Percentiles rank a stretch among this genome's conserved stretches.
phyloP scores from a whole-genome alignment of 2,329 filamentous ascomycete genomes.

The Stenocarpella maydis region DNA sequence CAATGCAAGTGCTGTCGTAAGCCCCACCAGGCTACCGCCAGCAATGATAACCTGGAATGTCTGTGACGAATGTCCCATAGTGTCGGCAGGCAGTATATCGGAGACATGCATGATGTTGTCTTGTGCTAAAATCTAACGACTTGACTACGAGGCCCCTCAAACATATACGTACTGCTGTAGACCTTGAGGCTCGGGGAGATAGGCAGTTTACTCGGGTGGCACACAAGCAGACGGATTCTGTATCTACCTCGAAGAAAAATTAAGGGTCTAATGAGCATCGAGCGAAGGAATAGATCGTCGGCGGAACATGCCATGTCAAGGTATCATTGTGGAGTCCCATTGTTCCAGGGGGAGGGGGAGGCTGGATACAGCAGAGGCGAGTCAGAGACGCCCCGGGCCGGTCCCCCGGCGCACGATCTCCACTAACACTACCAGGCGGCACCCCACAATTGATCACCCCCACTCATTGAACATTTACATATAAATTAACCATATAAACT shows the following conservation, averaged over 20 bases:
- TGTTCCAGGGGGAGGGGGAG: too few species aligned
- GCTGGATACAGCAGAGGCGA: neutral
- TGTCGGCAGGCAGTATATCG: neutral
- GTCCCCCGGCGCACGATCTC: too few species aligned
- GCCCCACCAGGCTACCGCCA: slow-evolving; percentile 36
- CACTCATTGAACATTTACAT: too few species aligned
- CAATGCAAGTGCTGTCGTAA: slow-evolving; percentile 36
- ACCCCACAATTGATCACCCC: too few species aligned
- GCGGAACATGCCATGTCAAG: neutral
- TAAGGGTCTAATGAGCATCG: neutral
- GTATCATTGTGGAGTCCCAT: neutral
- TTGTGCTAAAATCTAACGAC: neutral
- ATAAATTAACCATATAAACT: too few species aligned
- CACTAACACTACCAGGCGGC: too few species aligned
- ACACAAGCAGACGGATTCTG: neutral
- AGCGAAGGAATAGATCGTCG: neutral
- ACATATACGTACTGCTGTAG: neutral
- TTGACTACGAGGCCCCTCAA: neutral
- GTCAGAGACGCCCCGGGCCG: neutral
- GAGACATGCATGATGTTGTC: neutral
- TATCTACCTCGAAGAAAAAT: neutral
- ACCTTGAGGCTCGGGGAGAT: neutral
- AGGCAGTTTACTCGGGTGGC: neutral
- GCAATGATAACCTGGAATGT: slow-evolving; percentile 35
- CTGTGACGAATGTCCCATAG: neutral